These are phyloP conservation scores for Fusarium cicatricum DNA, from an alignment of 2,329 filamentous ascomycete genomes.

Conservation along the genomic window DNA sequence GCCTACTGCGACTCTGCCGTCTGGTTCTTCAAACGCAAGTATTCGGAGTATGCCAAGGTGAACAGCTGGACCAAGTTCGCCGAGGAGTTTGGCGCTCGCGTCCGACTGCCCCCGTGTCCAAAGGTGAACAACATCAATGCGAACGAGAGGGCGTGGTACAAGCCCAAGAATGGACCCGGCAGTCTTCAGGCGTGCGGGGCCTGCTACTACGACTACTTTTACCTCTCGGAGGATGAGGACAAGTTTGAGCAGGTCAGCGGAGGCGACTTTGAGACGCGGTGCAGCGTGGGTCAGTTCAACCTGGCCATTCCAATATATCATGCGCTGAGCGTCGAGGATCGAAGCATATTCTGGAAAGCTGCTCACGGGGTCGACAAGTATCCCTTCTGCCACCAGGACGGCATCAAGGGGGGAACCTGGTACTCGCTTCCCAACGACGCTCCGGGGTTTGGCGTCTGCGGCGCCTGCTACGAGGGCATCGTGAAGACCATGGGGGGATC, in stretches of 20 bases:
- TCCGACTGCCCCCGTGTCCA: constrained; percentile 43
- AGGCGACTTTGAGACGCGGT: constrained; percentile 35
- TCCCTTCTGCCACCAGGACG: constrained; percentile 43
- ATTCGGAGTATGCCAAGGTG: constrained; percentile 35
- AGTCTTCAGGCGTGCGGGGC: constrained; percentile 47
- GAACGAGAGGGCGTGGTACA: constrained; percentile 46
- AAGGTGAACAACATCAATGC: constrained; percentile 26
- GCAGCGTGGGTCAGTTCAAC: constrained; percentile 45
- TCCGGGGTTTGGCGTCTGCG: constrained; percentile 47
- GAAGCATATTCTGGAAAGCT: constrained; percentile 47
- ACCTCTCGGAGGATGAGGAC: constrained; percentile 42
- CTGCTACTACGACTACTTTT: constrained; percentile 50
- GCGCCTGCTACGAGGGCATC: constrained; percentile 46
- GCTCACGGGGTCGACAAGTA: constrained; percentile 39
- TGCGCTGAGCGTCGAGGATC: constrained; percentile 43
- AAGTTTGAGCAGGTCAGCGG: constrained; percentile 33
- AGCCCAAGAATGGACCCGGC: constrained; percentile 34
- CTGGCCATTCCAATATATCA: constrained; percentile 43
- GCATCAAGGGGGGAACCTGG: constrained; percentile 45
- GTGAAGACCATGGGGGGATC: constrained; percentile 44
- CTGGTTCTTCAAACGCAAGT: constrained; percentile 44
- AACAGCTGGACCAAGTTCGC: constrained; percentile 48
- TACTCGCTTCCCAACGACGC: constrained; percentile 47
- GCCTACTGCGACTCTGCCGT: constrained; percentile 46
- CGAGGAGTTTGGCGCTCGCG: constrained; percentile 40